phyloP scores from a whole-genome alignment of 139 green algal species.

The Choricystis sp. region DNA sequence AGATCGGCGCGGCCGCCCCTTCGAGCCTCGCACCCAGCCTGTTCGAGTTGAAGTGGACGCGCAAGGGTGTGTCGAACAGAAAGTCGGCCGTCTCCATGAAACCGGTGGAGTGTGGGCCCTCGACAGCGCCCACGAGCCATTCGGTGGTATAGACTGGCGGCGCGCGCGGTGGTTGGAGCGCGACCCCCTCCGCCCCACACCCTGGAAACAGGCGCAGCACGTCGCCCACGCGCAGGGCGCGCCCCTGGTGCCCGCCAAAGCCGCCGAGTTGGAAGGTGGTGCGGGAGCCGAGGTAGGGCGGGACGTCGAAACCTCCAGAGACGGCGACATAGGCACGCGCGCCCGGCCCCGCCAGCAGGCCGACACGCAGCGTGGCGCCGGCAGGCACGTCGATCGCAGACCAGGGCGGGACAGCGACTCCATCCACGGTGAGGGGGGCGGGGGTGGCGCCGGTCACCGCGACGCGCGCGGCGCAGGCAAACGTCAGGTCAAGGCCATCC shows the following conservation, averaged over 20 bases:
- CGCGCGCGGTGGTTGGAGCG: not conserved
- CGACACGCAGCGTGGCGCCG: conserved; percentile 22
- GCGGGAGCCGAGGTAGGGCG: conserved; percentile 48
- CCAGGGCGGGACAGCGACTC: conserved; percentile 23
- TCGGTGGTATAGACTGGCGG: not conserved
- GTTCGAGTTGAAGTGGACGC: conserved; percentile 65
- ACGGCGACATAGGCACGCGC: conserved; percentile 57
- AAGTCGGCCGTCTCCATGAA: no score
- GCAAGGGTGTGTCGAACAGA: conserved; percentile 43
- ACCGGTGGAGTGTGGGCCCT: no score
- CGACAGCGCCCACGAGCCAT: no score
- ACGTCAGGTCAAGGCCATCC: conserved; percentile 44
- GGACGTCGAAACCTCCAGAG: conserved; percentile 50
- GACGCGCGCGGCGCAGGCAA: conserved; percentile 36
- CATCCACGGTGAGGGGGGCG: conserved; percentile 40
- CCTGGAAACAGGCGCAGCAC: conserved; percentile 23
- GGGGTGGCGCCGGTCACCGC: conserved; percentile 43
- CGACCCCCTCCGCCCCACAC: no score
- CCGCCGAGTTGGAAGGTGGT: conserved; percentile 60
- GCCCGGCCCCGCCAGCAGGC: conserved; percentile 2
- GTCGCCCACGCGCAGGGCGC: conserved; percentile 41
- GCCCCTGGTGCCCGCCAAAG: conserved; percentile 57
- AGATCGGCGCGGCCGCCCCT: conserved; percentile 48
- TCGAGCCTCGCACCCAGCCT: conserved; percentile 54
- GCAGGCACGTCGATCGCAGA: conserved; percentile 26